Percentiles rank a stretch among this genome's conserved stretches.
Conservation (phyloP, 1,284 basidiomycete genomes). For the Ustilago bromivora region DNA sequence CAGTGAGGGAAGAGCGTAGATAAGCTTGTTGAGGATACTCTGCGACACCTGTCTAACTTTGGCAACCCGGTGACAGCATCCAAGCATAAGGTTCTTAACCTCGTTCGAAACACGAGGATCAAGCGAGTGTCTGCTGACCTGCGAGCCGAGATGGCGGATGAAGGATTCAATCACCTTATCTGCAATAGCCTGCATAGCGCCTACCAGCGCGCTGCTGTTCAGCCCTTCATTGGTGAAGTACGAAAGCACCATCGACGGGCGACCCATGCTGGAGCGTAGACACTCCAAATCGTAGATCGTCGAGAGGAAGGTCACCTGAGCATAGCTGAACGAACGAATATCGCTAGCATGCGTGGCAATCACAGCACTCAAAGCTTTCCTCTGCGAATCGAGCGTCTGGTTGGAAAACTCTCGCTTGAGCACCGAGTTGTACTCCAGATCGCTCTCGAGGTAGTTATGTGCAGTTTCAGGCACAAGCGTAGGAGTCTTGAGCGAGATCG, state of each 20-base stretch:
- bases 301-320: slow-evolving; percentile 87
- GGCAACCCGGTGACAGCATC: slow-evolving; percentile 83
- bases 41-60: slow-evolving; percentile 85
- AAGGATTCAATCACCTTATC: slow-evolving; percentile 77
- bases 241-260: slow-evolving; percentile 83
- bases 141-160: slow-evolving; percentile 70
- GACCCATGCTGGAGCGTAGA: slow-evolving; percentile 83
- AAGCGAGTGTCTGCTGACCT: slow-evolving; percentile 83
- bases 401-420: slow-evolving; percentile 74
- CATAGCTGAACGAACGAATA: slow-evolving; percentile 80
- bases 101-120: slow-evolving; percentile 81
- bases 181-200: slow-evolving; percentile 86
- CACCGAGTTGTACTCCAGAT: slow-evolving; percentile 92
- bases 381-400: slow-evolving; percentile 60
- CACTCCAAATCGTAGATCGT: slow-evolving; percentile 90
- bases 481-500: slow-evolving; percentile 89
- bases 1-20: slow-evolving; percentile 92
- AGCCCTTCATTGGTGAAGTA: slow-evolving; percentile 92
- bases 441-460: slow-evolving; percentile 86
- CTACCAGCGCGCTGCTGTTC: slow-evolving; percentile 77
- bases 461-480: slow-evolving; percentile 84
- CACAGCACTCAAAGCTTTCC: slow-evolving; percentile 69
- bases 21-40: slow-evolving; percentile 84
- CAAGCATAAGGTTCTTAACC: slow-evolving; percentile 81
- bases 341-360: slow-evolving; percentile 81